These are phyloP conservation scores for Lentinula sp. DNA, from an alignment of 768 basidiomycete species.

Conservation along the genomic window DNA sequence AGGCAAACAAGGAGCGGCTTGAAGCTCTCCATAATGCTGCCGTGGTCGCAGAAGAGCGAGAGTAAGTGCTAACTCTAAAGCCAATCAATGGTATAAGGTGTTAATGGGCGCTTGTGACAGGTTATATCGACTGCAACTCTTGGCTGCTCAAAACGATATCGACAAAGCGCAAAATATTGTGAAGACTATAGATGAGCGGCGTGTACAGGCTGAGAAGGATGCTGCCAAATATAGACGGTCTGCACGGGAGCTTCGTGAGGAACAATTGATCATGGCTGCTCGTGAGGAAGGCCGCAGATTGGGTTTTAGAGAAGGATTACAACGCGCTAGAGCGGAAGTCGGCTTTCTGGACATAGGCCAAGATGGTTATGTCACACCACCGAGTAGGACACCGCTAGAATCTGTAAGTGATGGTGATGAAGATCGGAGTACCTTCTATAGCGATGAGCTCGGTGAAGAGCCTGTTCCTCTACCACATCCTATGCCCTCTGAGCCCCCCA, in stretches of 20 bases:
- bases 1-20: conserved; percentile 32
- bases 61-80: neutral
- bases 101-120: conserved; percentile 8
- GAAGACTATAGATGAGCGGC: conserved; percentile 30
- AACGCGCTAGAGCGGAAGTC: conserved; percentile 21
- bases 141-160: conserved; percentile 42
- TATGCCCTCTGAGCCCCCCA: conserved; percentile 2
- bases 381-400: neutral
- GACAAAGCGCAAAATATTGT: conserved; percentile 38
- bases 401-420: neutral
- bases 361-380: conserved; percentile 1
- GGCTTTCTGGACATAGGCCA: neutral
- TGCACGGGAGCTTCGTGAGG: conserved; percentile 36
- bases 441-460: neutral
- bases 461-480: neutral
- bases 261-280: conserved; percentile 33
- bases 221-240: conserved; percentile 31
- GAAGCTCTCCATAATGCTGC: conserved; percentile 14
- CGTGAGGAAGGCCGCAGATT: conserved; percentile 36
- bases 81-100: neutral
- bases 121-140: conserved; percentile 39
- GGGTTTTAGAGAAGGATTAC: conserved; percentile 31
- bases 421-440: neutral
- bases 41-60: neutral
- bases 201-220: conserved; percentile 39